Evolutionary conservation across 108 stramenopile genomes (phyloP).

Genomic region (Cyclotella choctawhatcheeana): DNA sequence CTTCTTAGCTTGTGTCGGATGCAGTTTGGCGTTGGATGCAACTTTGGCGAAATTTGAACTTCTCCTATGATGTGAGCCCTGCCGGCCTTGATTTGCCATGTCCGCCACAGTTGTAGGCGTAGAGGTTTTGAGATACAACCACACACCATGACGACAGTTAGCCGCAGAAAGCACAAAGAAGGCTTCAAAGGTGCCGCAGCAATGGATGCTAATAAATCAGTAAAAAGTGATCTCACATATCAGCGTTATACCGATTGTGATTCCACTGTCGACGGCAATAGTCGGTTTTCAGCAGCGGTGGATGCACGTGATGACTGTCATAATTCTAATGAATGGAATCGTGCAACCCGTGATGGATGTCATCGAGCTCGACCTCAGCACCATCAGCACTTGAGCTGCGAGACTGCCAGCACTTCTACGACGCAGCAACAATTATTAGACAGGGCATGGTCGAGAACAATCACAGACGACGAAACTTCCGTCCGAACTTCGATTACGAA

Average conservation of each 20-base stretch:
- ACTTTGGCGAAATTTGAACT: no score
- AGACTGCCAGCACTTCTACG: not conserved
- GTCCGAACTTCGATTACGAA: slow-evolving; percentile 17
- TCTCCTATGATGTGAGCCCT: no score
- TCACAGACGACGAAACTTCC: not conserved
- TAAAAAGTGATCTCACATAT: not conserved
- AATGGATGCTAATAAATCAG: slow-evolving; percentile 17
- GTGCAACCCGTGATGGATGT: not conserved
- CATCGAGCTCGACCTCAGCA: not conserved
- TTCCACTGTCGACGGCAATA: not conserved
- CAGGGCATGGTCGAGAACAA: not conserved
- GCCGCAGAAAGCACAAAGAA: no score
- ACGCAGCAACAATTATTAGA: not conserved
- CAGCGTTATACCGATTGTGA: slow-evolving; percentile 18
- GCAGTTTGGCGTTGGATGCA: no score
- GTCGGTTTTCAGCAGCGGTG: not conserved
- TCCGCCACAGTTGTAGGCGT: no score
- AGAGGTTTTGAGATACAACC: no score
- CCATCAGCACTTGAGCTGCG: not conserved
- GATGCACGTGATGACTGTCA: slow-evolving; percentile 13
- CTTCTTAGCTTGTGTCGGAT: no score
- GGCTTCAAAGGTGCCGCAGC: no score
- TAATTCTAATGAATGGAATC: not conserved
- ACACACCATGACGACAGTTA: no score
- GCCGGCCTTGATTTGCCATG: no score